A percentile compares a stretch with the other conserved stretches of the same genome.
Evolutionary conservation across 1,139 yeast genomes (phyloP).

Genomic region (Debaryomycetaceae sp.): DNA sequence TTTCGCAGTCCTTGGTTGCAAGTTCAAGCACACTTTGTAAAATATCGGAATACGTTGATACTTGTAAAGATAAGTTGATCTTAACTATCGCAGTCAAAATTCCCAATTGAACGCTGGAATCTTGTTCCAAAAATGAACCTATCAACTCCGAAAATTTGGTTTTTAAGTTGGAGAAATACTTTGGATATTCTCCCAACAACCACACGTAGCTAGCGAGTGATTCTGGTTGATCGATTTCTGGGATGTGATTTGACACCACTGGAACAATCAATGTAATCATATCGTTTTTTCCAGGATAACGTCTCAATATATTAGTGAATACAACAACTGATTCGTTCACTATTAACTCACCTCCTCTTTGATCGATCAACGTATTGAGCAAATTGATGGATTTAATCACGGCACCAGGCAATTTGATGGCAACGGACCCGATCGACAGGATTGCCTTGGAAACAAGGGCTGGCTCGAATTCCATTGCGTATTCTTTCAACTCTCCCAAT

Average conservation of each 20-base stretch:
- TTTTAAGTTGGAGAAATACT: slow-evolving; percentile 55
- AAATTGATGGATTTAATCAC: slow-evolving; percentile 73
- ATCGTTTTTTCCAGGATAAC: slow-evolving; percentile 63
- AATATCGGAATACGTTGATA: slow-evolving; percentile 33
- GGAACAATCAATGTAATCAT: slow-evolving; percentile 67
- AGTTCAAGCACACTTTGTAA: slow-evolving; percentile 72
- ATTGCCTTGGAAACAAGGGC: slow-evolving; percentile 83
- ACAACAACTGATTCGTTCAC: slow-evolving; percentile 79
- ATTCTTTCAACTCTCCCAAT: slow-evolving; percentile 83
- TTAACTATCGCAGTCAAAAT: slow-evolving; percentile 78
- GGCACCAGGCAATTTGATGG: slow-evolving; percentile 66
- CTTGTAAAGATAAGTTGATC: slow-evolving; percentile 49
- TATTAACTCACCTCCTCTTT: slow-evolving; percentile 69
- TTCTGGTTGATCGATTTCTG: slow-evolving; percentile 57
- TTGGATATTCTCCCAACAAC: slow-evolving; percentile 87
- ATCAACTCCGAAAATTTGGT: slow-evolving; percentile 49
- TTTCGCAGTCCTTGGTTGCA: slow-evolving; percentile 78
- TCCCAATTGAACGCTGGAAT: slow-evolving; percentile 71
- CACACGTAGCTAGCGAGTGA: slow-evolving; percentile 79
- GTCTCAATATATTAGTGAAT: slow-evolving; percentile 74
- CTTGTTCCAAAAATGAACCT: slow-evolving; percentile 66
- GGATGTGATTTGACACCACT: slow-evolving; percentile 57
- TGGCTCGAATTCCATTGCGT: slow-evolving; percentile 91
- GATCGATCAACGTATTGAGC: slow-evolving; percentile 69
- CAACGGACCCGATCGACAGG: slow-evolving; percentile 82